Percentiles rank a stretch among this genome's conserved stretches.
These are phyloP conservation scores for Exophiala sp. DNA, from an alignment of 2,329 filamentous ascomycete species.

Conservation along the genomic window DNA sequence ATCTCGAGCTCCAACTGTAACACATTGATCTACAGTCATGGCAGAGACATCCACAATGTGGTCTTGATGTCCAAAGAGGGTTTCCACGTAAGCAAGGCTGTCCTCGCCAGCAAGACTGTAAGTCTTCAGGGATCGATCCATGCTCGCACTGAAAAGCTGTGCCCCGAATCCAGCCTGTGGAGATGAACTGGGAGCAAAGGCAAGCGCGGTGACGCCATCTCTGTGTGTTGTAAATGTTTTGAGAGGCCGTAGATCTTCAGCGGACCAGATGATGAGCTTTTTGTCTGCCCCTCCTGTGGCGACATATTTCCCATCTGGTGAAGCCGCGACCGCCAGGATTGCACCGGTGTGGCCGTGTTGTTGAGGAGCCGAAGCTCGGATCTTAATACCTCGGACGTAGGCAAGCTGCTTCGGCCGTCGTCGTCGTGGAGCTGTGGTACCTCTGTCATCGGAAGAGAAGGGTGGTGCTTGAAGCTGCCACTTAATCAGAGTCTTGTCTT, in stretches of 20 bases:
- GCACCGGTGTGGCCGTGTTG: constrained; percentile 69
- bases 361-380: constrained; percentile 37
- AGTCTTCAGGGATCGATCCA: constrained; percentile 89
- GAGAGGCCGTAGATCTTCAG: constrained; percentile 67
- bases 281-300: constrained; percentile 84
- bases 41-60: constrained; percentile 78
- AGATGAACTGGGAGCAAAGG: constrained; percentile 71
- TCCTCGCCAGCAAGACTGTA: constrained; percentile 68
- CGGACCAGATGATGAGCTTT: constrained; percentile 82
- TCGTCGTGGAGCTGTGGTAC: constrained; percentile 32
- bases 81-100: constrained; percentile 89
- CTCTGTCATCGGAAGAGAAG: background rate
- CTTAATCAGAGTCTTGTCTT: constrained; percentile 78
- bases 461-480: constrained; percentile 66
- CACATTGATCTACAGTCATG: constrained; percentile 76
- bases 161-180: constrained; percentile 52
- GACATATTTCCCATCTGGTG: constrained; percentile 81
- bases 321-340: constrained; percentile 80
- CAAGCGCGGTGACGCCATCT: constrained; percentile 75
- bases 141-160: constrained; percentile 84
- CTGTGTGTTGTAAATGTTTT: constrained; percentile 88
- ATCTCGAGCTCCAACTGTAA: constrained; percentile 85
- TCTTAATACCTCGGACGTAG: constrained; percentile 46
- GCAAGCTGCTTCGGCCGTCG: constrained; percentile 41
- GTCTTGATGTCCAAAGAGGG: constrained; percentile 92